phyloP scores from a whole-genome alignment of 2,329 filamentous ascomycete genomes.

The Monilinia vaccinii-corymbosi region DNA sequence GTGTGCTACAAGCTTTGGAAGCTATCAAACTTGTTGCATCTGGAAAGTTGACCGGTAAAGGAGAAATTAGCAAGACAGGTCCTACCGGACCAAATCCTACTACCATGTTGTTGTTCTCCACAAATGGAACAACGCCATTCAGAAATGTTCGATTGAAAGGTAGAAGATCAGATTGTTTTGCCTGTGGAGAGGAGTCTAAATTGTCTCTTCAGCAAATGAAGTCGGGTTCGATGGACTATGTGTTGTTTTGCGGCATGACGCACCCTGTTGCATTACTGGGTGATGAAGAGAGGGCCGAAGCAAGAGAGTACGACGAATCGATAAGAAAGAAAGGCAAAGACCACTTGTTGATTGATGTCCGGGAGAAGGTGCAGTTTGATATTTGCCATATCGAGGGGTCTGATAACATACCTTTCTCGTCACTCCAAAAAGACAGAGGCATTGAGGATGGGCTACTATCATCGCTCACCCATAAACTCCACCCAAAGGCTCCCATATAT shows the following conservation, averaged over 20 bases:
- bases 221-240: conserved; percentile 67
- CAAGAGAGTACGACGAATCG: conserved; percentile 42
- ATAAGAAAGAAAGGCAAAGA: conserved; percentile 21
- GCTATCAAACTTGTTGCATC: conserved; percentile 70
- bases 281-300: conserved; percentile 59
- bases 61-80: conserved; percentile 17
- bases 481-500: conserved; percentile 49
- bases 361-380: conserved; percentile 76
- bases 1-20: conserved; percentile 82
- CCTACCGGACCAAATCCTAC: background rate
- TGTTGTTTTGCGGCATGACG: conserved; percentile 69
- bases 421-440: conserved; percentile 29
- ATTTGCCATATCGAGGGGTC: conserved; percentile 69
- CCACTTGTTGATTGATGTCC: conserved; percentile 68
- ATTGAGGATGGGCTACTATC: conserved; percentile 13
- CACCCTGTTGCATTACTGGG: conserved; percentile 46
- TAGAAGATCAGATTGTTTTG: conserved; percentile 61
- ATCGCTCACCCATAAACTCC: conserved; percentile 35
- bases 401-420: conserved; percentile 64
- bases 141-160: conserved; percentile 66
- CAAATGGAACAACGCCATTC: conserved; percentile 49
- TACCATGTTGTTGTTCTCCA: conserved; percentile 41
- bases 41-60: conserved; percentile 15
- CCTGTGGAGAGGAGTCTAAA: conserved; percentile 57
- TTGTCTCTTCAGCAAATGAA: conserved; percentile 55